These are phyloP conservation scores for Xylaria sp. DNA, from an alignment of 495 filamentous ascomycete genomes.

Conservation along the genomic window DNA sequence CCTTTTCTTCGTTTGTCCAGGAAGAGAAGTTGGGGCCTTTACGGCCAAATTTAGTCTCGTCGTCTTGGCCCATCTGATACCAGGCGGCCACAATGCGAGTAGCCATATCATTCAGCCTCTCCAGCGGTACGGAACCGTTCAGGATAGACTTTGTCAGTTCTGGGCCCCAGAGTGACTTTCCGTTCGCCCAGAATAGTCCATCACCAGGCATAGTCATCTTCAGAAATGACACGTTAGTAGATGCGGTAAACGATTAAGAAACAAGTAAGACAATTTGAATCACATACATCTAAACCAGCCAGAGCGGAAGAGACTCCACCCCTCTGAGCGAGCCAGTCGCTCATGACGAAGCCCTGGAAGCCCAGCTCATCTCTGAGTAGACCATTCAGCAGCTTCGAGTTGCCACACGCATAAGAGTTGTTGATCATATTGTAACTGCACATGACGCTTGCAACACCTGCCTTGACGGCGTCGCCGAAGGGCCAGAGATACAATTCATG, in stretches of 20 bases:
- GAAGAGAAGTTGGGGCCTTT: slow-evolving; percentile 90
- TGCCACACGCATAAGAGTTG: slow-evolving; percentile 88
- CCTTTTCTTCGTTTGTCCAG: slow-evolving; percentile 78
- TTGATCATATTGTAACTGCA: slow-evolving; percentile 91
- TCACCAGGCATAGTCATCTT: slow-evolving; percentile 94
- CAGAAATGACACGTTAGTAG: not conserved
- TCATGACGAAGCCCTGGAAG: slow-evolving; percentile 93
- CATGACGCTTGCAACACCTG: slow-evolving; percentile 89
- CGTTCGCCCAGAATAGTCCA: slow-evolving; percentile 77
- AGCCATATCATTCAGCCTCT: slow-evolving; percentile 91
- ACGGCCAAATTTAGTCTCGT: slow-evolving; percentile 67
- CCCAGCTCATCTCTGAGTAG: slow-evolving; percentile 94
- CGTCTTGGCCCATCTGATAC: slow-evolving; percentile 89
- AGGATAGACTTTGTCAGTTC: slow-evolving; percentile 78
- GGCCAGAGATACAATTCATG: slow-evolving; percentile 92
- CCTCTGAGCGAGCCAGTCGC: slow-evolving; percentile 91
- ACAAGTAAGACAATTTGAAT: not conserved
- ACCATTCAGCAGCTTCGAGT: slow-evolving; percentile 90
- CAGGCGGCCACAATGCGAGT: slow-evolving; percentile 89
- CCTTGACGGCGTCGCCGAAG: slow-evolving; percentile 83
- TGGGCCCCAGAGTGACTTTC: slow-evolving; percentile 80
- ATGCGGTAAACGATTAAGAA: not conserved
- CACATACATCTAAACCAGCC: slow-evolving; percentile 72
- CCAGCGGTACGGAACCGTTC: slow-evolving; percentile 83
- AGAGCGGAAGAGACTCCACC: slow-evolving; percentile 80